Percentiles rank a stretch among this genome's conserved stretches.
Evolutionary conservation across 495 filamentous ascomycete species (phyloP).

Genomic region (Ramalina peruviana): DNA sequence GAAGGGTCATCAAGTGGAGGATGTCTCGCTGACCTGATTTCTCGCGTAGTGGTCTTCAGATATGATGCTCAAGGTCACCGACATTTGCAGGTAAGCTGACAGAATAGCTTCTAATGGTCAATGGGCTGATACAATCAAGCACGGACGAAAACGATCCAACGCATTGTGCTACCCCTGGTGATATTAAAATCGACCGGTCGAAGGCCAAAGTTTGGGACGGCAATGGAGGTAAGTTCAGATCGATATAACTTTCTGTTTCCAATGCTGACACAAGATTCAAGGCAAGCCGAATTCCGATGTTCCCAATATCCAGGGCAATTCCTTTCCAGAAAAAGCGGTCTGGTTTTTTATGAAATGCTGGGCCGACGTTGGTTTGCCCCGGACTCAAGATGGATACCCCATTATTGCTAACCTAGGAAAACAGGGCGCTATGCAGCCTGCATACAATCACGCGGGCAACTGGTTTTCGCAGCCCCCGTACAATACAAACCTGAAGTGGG

Average conservation of each 20-base stretch:
- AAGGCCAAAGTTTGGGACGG: slow-evolving; percentile 9
- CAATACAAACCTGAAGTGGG: slow-evolving; percentile 10
- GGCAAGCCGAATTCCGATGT: background rate
- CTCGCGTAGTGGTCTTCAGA: slow-evolving; percentile 3
- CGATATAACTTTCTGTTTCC: too few species aligned
- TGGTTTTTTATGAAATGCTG: slow-evolving; percentile 20
- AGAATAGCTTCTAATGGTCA: background rate
- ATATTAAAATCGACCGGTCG: slow-evolving; percentile 15
- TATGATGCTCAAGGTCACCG: slow-evolving; percentile 18
- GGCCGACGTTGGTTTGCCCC: slow-evolving; percentile 9
- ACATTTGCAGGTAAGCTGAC: slow-evolving; percentile 14
- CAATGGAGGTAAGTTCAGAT: too few species aligned
- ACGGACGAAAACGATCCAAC: slow-evolving; percentile 13
- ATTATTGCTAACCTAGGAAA: background rate
- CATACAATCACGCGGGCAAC: slow-evolving; percentile 11
- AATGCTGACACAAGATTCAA: too few species aligned
- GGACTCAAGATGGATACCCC: background rate
- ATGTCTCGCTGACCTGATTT: too few species aligned
- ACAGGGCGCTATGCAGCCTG: slow-evolving; percentile 9
- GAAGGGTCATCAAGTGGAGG: too few species aligned
- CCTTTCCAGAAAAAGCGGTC: slow-evolving; percentile 5
- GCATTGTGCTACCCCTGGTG: slow-evolving; percentile 11
- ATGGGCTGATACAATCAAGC: slow-evolving; percentile 8
- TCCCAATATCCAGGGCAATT: background rate
- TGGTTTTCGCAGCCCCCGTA: slow-evolving; percentile 13